These are phyloP conservation scores for Yarrowia sp. DNA, from an alignment of 805 yeast genomes.

Conservation along the genomic window DNA sequence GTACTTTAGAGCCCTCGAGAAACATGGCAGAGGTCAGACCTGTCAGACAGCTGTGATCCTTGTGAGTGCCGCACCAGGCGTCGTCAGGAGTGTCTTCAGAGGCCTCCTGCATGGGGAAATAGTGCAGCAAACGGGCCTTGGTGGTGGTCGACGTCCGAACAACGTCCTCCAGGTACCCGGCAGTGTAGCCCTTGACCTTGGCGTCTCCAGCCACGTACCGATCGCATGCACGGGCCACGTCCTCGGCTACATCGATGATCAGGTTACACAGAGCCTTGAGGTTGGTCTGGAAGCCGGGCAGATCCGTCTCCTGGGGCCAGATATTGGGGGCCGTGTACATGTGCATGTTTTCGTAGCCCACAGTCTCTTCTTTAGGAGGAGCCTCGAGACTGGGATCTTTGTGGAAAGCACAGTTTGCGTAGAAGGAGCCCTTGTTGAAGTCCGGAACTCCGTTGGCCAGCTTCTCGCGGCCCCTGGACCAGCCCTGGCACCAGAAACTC, in stretches of 20 bases:
- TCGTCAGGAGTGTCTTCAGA: conserved; percentile 44
- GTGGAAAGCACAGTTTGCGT: conserved; percentile 65
- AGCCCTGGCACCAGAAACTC: conserved; percentile 62
- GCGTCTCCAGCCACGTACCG: conserved; percentile 50
- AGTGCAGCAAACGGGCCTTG: conserved; percentile 65
- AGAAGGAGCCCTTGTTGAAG: conserved; percentile 62
- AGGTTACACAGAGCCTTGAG: conserved; percentile 49
- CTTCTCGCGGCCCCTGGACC: conserved; percentile 66
- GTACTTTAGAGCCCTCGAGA: conserved; percentile 47
- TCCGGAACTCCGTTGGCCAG: conserved; percentile 58
- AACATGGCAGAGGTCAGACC: conserved; percentile 64
- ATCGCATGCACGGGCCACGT: conserved; percentile 64
- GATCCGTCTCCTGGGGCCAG: conserved; percentile 56
- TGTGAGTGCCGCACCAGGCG: conserved; percentile 69
- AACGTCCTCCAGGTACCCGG: conserved; percentile 54
- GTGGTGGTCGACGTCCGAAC: conserved; percentile 61
- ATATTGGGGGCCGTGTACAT: conserved; percentile 59
- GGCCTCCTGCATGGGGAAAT: conserved; percentile 52
- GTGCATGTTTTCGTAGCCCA: conserved; percentile 51
- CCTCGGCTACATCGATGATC: conserved; percentile 58
- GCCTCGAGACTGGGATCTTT: conserved; percentile 56
- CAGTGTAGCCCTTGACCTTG: conserved; percentile 48
- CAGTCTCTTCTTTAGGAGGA: conserved; percentile 48
- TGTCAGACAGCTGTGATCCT: conserved; percentile 66
- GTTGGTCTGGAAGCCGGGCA: conserved; percentile 45